Conservation (phyloP, 495 filamentous ascomycete genomes). For the Neurospora cerealis region DNA sequence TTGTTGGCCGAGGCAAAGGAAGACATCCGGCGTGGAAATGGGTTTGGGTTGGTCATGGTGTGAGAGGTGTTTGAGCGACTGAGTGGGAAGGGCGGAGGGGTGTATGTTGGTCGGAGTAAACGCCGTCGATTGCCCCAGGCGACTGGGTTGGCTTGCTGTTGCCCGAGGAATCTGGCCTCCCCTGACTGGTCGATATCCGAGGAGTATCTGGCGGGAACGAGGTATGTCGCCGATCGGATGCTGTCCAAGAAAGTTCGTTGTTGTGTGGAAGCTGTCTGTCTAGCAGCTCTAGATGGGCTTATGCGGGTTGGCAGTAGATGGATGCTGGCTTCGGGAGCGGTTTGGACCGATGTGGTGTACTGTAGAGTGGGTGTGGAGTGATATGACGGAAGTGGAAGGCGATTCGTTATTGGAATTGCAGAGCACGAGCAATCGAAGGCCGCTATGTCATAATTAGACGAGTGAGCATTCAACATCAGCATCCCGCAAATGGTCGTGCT, state of each 20-base stretch:
- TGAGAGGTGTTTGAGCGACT: background rate
- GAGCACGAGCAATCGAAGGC: background rate
- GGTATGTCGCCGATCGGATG: background rate
- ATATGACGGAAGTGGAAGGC: background rate
- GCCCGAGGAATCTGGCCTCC: background rate
- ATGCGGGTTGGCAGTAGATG: background rate
- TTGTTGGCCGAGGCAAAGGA: slow-evolving; percentile 49
- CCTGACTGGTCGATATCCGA: background rate
- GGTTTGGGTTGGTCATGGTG: background rate
- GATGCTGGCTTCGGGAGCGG: background rate
- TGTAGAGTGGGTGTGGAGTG: background rate
- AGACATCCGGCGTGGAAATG: slow-evolving; percentile 39
- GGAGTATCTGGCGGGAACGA: background rate
- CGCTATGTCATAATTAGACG: background rate
- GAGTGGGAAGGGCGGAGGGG: background rate
- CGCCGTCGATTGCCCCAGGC: background rate
- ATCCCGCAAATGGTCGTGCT: background rate
- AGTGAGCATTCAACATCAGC: background rate
- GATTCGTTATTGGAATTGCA: background rate
- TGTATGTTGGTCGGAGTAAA: background rate
- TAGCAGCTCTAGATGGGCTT: background rate
- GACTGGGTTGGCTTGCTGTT: background rate
- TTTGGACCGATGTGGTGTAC: background rate
- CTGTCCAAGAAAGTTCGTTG: background rate
- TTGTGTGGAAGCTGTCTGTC: background rate